Evolutionary conservation across 1,139 yeast genomes (phyloP), one percentile per base, ranked within the genome.

Genomic region (Geotrichum australiense): DNA sequence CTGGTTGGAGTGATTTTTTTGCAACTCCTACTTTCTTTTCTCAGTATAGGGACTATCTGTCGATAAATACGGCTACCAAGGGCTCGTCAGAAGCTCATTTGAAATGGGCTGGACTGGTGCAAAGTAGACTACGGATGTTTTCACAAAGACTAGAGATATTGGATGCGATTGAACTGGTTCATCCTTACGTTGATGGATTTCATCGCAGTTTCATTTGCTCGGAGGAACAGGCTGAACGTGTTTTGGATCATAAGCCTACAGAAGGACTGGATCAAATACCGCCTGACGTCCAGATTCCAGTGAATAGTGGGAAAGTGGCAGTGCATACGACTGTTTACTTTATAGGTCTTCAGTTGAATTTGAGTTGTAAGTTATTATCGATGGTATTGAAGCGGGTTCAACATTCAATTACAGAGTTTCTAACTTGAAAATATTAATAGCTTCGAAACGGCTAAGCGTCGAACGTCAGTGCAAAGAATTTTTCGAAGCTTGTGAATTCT

Each of bases 381-480:
- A n/a, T n/a, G n/a, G n/a, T n/a, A n/a, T n/a, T n/a, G n/a, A n/a
- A n/a, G n/a, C n/a, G n/a, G n/a, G n/a, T n/a, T n/a, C n/a, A n/a
- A n/a, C n/a, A n/a, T 16, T 5, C 21, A 7, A 6, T 8, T 31
- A 5, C 11, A 12, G 16, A 12, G 20, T 29, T 6, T 18, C 12
- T 22, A n/a, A 4, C 12, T 35, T 26, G 16, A 16, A 12, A 14
- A 26, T 7, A 19, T 10, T 20, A 11, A 8, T 16, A 31, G 24
- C 35, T 19, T 52, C 61, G 34, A 63, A 64, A 44, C 81, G 79
- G 53, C 70, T 91, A 49, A 96, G 91, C 57, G 81, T 91, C 41
- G 95, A 86, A 54, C 73, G 80, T 51, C 96, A 96, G 8, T 89
- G 97, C 57, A 73, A 86, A 16, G 98, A 91, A 48, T 91, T 89